Evolutionary conservation across 495 filamentous ascomycete genomes (phyloP).

Genomic region (Trichocladium uniseriatum): DNA sequence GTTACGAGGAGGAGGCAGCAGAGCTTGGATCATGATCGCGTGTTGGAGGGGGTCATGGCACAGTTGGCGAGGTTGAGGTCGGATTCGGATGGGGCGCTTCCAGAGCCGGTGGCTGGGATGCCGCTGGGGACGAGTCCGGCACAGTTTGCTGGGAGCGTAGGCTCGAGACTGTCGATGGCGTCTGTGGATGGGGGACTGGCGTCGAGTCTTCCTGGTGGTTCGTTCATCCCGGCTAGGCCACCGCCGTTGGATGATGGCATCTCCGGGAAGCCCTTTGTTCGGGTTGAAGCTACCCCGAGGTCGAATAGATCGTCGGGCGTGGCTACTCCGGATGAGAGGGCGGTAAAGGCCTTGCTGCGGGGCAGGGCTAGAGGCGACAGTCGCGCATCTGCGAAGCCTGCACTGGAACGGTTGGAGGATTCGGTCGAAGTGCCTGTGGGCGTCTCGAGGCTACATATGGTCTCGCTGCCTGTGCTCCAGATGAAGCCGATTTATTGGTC

Average conservation of each 20-base stretch:
- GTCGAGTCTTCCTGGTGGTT: slow-evolving; percentile 5
- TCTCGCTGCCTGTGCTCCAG: slow-evolving; percentile 48
- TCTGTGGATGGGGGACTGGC: not conserved
- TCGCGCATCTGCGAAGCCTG: not conserved
- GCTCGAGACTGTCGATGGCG: slow-evolving; percentile 2
- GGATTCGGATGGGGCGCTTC: slow-evolving; percentile 3
- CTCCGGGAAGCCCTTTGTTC: slow-evolving; percentile 37
- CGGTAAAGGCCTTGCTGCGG: not conserved
- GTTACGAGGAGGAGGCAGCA: slow-evolving; percentile 31
- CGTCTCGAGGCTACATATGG: slow-evolving; percentile 59
- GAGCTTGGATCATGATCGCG: slow-evolving; percentile 30
- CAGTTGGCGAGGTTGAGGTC: slow-evolving; percentile 20
- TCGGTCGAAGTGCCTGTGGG: slow-evolving; percentile 59
- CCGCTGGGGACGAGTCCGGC: slow-evolving; percentile 13
- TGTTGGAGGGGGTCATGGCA: slow-evolving; percentile 37
- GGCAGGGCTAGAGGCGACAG: slow-evolving; percentile 14
- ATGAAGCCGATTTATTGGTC: slow-evolving; percentile 99
- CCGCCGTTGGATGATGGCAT: slow-evolving; percentile 36
- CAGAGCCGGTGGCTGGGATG: slow-evolving; percentile 1
- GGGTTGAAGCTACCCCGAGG: slow-evolving; percentile 24
- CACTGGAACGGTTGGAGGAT: slow-evolving; percentile 10
- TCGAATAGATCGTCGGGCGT: slow-evolving; percentile 9
- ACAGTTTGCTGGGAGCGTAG: slow-evolving; percentile 2
- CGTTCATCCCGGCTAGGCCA: slow-evolving; percentile 19
- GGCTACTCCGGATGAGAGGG: slow-evolving; percentile 17